Evolutionary conservation across 163 green algal species (phyloP).

Genomic region (Picocystis sp.): DNA sequence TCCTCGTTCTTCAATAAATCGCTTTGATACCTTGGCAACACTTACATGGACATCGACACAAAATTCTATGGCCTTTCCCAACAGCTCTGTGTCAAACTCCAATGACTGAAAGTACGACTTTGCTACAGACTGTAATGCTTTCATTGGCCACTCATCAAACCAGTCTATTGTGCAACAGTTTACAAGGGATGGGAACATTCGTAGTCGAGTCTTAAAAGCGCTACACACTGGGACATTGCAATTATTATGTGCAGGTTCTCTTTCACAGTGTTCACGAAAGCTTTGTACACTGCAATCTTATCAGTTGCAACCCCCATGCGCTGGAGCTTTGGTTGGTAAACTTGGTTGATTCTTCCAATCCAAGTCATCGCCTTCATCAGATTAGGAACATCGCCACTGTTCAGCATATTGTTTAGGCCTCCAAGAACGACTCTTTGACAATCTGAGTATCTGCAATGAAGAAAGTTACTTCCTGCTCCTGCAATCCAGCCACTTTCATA

Average conservation of each 20-base stretch:
- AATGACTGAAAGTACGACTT: conserved; percentile 36
- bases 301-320: conserved; percentile 32
- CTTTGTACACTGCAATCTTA: conserved; percentile 41
- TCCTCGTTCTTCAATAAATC: conserved; percentile 8
- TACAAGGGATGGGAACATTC: conserved; percentile 72
- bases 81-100: not conserved
- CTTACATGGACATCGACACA: not conserved
- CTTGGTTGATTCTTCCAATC: conserved; percentile 38
- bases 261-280: conserved; percentile 44
- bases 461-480: conserved; percentile 52
- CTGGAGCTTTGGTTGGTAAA: conserved; percentile 39
- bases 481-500: conserved; percentile 46
- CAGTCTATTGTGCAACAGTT: conserved; percentile 80
- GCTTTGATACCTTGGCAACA: conserved; percentile 1
- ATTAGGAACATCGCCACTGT: conserved; percentile 54
- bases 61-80: not conserved
- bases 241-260: conserved; percentile 57
- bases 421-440: conserved; percentile 48
- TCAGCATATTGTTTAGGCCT: conserved; percentile 75
- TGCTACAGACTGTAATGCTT: conserved; percentile 49
- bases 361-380: conserved; percentile 47
- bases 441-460: conserved; percentile 71
- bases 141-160: conserved; percentile 58
- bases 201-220: conserved; percentile 55
- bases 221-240: conserved; percentile 61